A percentile compares a stretch with the other conserved stretches of the same genome.
Evolutionary conservation across 345 rosid species (phyloP).

Genomic region (Brassica nigra): DNA sequence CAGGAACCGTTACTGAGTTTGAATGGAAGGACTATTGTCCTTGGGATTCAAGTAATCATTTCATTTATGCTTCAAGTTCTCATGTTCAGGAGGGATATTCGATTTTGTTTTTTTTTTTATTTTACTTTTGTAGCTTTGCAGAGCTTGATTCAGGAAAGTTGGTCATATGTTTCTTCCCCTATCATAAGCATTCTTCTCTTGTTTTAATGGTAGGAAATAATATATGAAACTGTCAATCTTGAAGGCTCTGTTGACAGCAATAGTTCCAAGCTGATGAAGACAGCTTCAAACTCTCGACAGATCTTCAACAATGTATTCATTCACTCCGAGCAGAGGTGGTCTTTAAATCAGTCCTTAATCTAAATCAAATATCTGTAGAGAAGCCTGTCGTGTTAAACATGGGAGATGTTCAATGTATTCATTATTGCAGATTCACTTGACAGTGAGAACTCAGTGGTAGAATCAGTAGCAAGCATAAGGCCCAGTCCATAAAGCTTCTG

Average conservation of each 20-base stretch:
- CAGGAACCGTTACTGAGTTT: too few relatives aligned
- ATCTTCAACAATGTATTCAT: constrained; percentile 42
- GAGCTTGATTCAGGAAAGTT: too few relatives aligned
- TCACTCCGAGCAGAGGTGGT: constrained; percentile 39
- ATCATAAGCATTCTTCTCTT: background rate
- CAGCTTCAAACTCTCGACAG: constrained; percentile 35
- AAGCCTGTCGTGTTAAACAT: background rate
- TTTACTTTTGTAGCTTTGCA: too few relatives aligned
- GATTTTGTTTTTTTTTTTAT: too few relatives aligned
- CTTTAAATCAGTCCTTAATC: background rate
- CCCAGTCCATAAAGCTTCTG: constrained; percentile 24
- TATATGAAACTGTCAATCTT: constrained; percentile 15
- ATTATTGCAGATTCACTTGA: background rate
- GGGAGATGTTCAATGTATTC: background rate
- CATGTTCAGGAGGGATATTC: too few relatives aligned
- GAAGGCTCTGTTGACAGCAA: constrained; percentile 37
- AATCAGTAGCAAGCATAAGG: constrained; percentile 31
- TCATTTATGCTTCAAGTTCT: too few relatives aligned
- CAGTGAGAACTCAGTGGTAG: background rate
- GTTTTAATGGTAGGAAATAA: background rate
- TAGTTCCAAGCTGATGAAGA: constrained; percentile 29
- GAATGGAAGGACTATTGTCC: too few relatives aligned
- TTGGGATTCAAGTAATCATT: too few relatives aligned
- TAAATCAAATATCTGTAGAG: too few relatives aligned
- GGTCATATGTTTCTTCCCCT: background rate